Evolutionary conservation across 495 filamentous ascomycete genomes (phyloP).

Genomic region (Talaromyces borbonicus): DNA sequence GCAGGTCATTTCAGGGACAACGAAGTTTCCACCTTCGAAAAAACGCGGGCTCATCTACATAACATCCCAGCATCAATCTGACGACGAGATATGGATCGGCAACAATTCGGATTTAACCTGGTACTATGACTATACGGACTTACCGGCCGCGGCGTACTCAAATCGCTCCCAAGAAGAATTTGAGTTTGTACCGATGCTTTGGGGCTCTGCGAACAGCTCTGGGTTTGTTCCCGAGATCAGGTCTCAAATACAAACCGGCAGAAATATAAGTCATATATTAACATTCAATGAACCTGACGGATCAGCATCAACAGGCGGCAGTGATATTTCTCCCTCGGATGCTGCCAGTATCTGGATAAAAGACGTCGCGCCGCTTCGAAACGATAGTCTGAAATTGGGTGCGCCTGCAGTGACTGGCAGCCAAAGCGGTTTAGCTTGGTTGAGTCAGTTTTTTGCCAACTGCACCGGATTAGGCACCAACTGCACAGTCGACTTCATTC

Average conservation of each 20-base stretch:
- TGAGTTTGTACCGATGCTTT: conserved; percentile 61
- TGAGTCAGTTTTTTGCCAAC: conserved; percentile 43
- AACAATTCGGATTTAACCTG: conserved; percentile 52
- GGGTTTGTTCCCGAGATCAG: conserved; percentile 26
- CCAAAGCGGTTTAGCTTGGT: conserved; percentile 49
- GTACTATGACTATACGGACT: conserved; percentile 68
- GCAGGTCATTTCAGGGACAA: conserved; percentile 1
- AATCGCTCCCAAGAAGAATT: conserved; percentile 46
- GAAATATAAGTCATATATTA: conserved; percentile 54
- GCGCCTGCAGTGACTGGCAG: conserved; percentile 50
- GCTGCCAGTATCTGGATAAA: conserved; percentile 58
- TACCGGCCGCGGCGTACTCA: conserved; percentile 40
- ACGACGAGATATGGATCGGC: conserved; percentile 51
- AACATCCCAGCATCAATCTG: conserved; percentile 28
- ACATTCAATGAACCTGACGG: conserved; percentile 71
- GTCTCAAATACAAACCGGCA: background rate
- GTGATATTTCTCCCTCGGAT: conserved; percentile 38
- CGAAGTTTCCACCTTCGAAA: conserved; percentile 25
- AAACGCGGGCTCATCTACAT: conserved; percentile 67
- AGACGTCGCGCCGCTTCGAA: conserved; percentile 54
- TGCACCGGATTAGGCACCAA: conserved; percentile 34
- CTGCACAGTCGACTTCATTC: conserved; percentile 63
- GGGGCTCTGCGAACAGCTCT: conserved; percentile 33
- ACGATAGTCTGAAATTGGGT: conserved; percentile 44
- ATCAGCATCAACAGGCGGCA: conserved; percentile 42